A percentile compares a stretch with the other conserved stretches of the same genome.
Conservation (phyloP, 2,329 filamentous ascomycete genomes). For the Berkeleyomyces basicola region DNA sequence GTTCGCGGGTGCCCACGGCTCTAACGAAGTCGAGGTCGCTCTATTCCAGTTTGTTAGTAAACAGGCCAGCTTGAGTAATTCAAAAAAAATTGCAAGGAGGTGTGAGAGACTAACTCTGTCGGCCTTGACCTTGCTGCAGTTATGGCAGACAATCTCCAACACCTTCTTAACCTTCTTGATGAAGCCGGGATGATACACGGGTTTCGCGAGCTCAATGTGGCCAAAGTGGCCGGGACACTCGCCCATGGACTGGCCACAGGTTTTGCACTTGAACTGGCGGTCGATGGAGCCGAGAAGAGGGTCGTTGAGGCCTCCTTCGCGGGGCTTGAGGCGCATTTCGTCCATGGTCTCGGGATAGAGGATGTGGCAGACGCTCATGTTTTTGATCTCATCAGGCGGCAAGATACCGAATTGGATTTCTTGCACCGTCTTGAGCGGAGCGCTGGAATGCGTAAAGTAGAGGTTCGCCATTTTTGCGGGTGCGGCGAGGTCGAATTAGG, state of each 20-base stretch:
- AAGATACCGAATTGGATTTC: slow-evolving; percentile 98
- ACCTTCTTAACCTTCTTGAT: slow-evolving; percentile 99
- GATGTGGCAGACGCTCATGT: slow-evolving; percentile 92
- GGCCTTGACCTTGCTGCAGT: slow-evolving; percentile 92
- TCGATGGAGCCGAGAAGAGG: slow-evolving; percentile 93
- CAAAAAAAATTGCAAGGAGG: not conserved
- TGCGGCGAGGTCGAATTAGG: slow-evolving; percentile 14
- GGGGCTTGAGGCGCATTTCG: slow-evolving; percentile 78
- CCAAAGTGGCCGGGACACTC: slow-evolving; percentile 97
- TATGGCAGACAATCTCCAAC: slow-evolving; percentile 96
- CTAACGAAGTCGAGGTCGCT: slow-evolving; percentile 68
- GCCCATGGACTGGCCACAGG: slow-evolving; percentile 87
- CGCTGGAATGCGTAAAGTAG: slow-evolving; percentile 78
- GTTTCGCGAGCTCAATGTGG: slow-evolving; percentile 92
- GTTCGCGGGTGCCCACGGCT: slow-evolving; percentile 72
- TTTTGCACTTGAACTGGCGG: slow-evolving; percentile 86
- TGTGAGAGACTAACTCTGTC: slow-evolving; percentile 76
- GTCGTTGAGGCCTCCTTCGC: slow-evolving; percentile 85
- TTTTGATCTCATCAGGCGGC: slow-evolving; percentile 97
- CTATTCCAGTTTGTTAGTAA: slow-evolving; percentile 47
- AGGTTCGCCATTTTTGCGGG: slow-evolving; percentile 70
- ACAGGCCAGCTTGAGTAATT: not conserved
- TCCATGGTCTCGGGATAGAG: slow-evolving; percentile 99
- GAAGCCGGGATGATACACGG: slow-evolving; percentile 89
- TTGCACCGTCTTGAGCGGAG: slow-evolving; percentile 91